phyloP scores from a whole-genome alignment of 192 early-diverging fungal species.

The Chytriomyces sp. region DNA sequence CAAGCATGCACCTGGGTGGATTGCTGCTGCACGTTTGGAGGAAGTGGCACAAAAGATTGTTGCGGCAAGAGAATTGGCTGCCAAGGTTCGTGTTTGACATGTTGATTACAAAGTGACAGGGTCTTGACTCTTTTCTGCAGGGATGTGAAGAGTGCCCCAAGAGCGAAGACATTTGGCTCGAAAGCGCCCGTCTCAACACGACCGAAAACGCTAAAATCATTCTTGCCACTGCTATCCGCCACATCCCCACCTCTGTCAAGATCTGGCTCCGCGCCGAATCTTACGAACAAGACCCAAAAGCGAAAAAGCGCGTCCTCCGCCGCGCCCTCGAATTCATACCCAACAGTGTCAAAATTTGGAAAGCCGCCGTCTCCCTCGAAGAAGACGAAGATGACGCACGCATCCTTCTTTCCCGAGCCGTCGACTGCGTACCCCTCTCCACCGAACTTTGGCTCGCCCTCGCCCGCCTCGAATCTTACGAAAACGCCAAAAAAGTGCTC shows the following conservation, averaged over 20 bases:
- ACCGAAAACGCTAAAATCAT: slow-evolving; percentile 84
- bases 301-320: slow-evolving; percentile 81
- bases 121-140: slow-evolving; percentile 39
- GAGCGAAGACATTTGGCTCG: slow-evolving; percentile 96
- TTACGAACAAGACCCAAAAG: slow-evolving; percentile 76
- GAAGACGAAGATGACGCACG: slow-evolving; percentile 90
- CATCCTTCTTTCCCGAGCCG: slow-evolving; percentile 87
- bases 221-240: slow-evolving; percentile 85
- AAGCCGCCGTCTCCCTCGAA: slow-evolving; percentile 86
- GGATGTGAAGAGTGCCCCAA: slow-evolving; percentile 95
- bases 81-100: slow-evolving; percentile 14
- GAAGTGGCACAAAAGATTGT: slow-evolving; percentile 84
- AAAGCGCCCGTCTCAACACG: slow-evolving; percentile 87
- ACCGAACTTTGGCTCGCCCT: slow-evolving; percentile 96
- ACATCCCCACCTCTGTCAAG: slow-evolving; percentile 88
- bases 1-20: slow-evolving; percentile 97
- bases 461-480: slow-evolving; percentile 86
- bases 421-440: slow-evolving; percentile 87
- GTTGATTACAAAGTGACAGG: background rate
- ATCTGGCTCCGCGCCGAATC: slow-evolving; percentile 89
- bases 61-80: slow-evolving; percentile 83
- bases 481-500: slow-evolving; percentile 84
- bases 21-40: slow-evolving; percentile 94
- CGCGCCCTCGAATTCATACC: slow-evolving; percentile 93
- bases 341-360: slow-evolving; percentile 90